phyloP scores from a whole-genome alignment of 2,329 filamentous ascomycete genomes.

The Rhinocladiella similis region DNA sequence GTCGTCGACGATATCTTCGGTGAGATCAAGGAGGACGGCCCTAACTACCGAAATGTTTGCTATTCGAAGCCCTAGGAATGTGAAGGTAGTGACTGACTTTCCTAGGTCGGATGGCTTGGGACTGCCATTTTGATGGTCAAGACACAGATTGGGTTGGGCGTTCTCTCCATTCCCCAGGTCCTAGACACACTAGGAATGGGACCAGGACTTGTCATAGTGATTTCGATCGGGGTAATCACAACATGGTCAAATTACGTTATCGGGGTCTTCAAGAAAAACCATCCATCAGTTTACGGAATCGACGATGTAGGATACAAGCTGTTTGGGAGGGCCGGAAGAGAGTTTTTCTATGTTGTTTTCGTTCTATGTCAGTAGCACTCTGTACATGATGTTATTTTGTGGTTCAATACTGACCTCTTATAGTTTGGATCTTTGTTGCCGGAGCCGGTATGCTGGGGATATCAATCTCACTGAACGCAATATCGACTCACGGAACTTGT shows the following conservation, averaged over 20 bases:
- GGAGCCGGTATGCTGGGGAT: constrained; percentile 60
- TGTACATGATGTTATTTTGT: constrained; percentile 24
- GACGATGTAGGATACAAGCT: constrained; percentile 52
- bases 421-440: constrained; percentile 53
- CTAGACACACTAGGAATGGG: constrained; percentile 51
- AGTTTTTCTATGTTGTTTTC: constrained; percentile 53
- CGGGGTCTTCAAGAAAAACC: constrained; percentile 38
- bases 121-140: constrained; percentile 49
- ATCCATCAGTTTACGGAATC: constrained; percentile 52
- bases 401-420: not conserved
- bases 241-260: constrained; percentile 36
- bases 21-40: constrained; percentile 34
- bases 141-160: constrained; percentile 52
- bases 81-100: constrained; percentile 7
- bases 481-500: constrained; percentile 59
- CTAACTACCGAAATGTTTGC: constrained; percentile 34
- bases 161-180: constrained; percentile 49
- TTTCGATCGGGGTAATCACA: constrained; percentile 51
- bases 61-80: not conserved
- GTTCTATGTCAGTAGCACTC: constrained; percentile 51
- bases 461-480: constrained; percentile 59
- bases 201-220: constrained; percentile 48
- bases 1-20: constrained; percentile 38
- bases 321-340: constrained; percentile 59
- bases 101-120: constrained; percentile 46